A percentile compares a stretch with the other conserved stretches of the same genome.
These are phyloP conservation scores for Rhodomyrtus tomentosa DNA, from an alignment of 345 rosid genomes.

Conservation along the genomic window DNA sequence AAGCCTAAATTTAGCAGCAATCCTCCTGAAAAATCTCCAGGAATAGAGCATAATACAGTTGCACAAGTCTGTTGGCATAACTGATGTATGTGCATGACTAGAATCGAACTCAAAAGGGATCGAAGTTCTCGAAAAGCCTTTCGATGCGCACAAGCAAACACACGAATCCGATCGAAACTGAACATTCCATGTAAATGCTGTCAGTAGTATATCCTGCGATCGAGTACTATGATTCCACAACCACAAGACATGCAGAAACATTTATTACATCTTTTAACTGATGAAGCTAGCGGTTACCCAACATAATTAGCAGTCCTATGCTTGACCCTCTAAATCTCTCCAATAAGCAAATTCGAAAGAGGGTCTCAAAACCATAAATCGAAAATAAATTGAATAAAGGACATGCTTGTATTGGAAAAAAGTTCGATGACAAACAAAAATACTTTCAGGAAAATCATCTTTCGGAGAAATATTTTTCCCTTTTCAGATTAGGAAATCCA, in stretches of 20 bases:
- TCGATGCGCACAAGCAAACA: too few species aligned
- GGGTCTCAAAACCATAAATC: background rate
- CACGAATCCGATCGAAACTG: background rate
- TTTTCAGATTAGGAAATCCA: background rate
- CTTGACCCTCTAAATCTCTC: background rate
- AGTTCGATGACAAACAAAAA: background rate
- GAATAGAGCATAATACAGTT: background rate
- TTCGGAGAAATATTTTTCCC: rapidly evolving
- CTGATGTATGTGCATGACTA: background rate
- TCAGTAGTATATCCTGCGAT: background rate
- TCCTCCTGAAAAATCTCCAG: background rate
- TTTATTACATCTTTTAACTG: background rate
- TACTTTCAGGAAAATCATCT: background rate
- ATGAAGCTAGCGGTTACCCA: background rate
- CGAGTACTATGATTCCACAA: background rate
- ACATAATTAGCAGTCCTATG: background rate
- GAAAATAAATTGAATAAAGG: background rate
- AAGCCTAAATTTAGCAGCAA: background rate
- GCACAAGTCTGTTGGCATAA: background rate
- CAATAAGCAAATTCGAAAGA: background rate
- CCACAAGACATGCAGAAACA: background rate
- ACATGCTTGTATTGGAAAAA: background rate
- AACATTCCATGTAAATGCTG: background rate
- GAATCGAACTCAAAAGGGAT: background rate
- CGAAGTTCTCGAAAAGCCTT: background rate